Evolutionary conservation across 768 basidiomycete genomes (phyloP).

Genomic region (Mycena venus): DNA sequence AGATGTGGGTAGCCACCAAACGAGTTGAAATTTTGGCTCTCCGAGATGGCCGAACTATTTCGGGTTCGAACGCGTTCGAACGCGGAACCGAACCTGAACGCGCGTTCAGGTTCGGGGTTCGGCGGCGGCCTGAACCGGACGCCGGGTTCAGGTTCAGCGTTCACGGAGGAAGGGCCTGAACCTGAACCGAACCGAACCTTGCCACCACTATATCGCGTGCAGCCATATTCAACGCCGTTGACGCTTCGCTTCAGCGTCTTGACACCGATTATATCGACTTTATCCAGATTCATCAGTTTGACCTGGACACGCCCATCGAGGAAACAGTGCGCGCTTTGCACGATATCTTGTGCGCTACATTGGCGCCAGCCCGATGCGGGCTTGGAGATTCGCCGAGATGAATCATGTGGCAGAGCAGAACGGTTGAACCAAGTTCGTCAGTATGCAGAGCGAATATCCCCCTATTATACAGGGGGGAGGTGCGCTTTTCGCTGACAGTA

Average conservation of each 20-base stretch:
- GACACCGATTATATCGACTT: constrained; percentile 46
- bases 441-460: constrained; percentile 69
- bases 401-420: constrained; percentile 58
- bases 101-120: too few species aligned
- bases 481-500: neutral
- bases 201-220: too few species aligned
- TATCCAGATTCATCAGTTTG: constrained; percentile 60
- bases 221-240: constrained; percentile 50
- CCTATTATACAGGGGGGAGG: constrained; percentile 66
- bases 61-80: too few species aligned
- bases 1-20: too few species aligned
- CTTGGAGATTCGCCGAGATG: constrained; percentile 61
- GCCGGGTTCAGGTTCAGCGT: too few species aligned
- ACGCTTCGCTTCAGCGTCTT: constrained; percentile 46
- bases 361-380: constrained; percentile 58
- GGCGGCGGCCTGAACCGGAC: too few species aligned
- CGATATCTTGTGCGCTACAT: constrained; percentile 62
- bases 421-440: constrained; percentile 66
- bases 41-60: too few species aligned
- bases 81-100: too few species aligned
- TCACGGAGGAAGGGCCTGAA: too few species aligned
- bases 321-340: too few species aligned
- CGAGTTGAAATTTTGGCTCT: too few species aligned
- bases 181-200: too few species aligned
- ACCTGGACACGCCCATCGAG: constrained; percentile 44